Percentiles rank a stretch among this genome's conserved stretches.
Conservation (phyloP, 805 yeast genomes). For the Kurtzmaniella cleridarum region DNA sequence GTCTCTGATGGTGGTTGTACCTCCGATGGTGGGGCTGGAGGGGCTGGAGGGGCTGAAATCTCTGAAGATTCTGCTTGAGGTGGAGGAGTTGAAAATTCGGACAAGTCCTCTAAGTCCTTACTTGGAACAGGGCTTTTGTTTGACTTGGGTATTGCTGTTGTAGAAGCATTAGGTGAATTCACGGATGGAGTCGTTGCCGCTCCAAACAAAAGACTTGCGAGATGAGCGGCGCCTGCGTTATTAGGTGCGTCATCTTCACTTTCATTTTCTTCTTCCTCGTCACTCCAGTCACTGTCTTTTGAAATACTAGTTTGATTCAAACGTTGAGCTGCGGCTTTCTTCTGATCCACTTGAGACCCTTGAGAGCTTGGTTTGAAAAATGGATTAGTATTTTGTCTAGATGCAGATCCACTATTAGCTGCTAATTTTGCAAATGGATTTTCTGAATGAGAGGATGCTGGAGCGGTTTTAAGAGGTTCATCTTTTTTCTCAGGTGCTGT, state of each 20-base stretch:
- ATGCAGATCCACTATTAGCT: constrained; percentile 4
- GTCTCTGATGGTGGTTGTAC: constrained; percentile 3
- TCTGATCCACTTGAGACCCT: constrained; percentile 41
- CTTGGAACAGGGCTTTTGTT: constrained; percentile 3
- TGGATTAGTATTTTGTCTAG: constrained; percentile 39
- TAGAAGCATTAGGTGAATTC: too few species aligned
- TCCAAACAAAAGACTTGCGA: constrained; percentile 50
- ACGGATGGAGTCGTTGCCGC: constrained; percentile 41
- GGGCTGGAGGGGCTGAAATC: too few species aligned
- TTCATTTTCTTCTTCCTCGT: constrained; percentile 29
- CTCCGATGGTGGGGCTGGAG: constrained; percentile 6
- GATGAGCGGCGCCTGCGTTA: constrained; percentile 50
- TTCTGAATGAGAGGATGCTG: constrained; percentile 25
- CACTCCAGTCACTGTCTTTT: constrained; percentile 42
- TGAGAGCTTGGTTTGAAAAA: constrained; percentile 47
- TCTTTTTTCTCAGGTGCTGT: background rate
- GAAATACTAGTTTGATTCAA: constrained; percentile 60
- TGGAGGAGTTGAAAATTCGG: constrained; percentile 22
- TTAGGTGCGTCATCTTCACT: constrained; percentile 48
- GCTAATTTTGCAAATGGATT: constrained; percentile 46
- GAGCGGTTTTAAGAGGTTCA: constrained; percentile 1
- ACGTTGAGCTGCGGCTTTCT: constrained; percentile 65
- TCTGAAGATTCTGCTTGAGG: constrained; percentile 7
- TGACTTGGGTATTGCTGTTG: constrained; percentile 8
- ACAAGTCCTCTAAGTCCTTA: constrained; percentile 13